phyloP scores from a whole-genome alignment of 2,329 filamentous ascomycete species.

The Penicillium sp. region DNA sequence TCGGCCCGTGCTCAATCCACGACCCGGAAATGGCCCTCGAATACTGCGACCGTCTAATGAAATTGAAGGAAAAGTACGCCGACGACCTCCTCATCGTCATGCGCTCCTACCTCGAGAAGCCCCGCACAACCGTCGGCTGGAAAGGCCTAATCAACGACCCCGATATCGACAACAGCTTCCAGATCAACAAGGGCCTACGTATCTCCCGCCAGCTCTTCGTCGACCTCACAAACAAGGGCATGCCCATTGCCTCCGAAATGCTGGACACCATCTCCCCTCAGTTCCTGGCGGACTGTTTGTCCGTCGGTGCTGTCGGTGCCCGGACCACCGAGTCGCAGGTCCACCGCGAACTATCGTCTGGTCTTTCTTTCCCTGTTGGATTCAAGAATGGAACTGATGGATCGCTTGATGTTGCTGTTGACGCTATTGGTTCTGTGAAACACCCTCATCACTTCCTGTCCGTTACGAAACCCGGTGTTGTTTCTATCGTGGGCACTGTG shows the following conservation, averaged over 20 bases:
- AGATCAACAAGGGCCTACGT: constrained; percentile 96
- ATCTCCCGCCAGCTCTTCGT: constrained; percentile 86
- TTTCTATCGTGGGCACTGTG: constrained; percentile 87
- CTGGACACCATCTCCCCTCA: constrained; percentile 96
- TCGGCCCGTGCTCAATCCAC: constrained; percentile 96
- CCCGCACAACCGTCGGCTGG: constrained; percentile 95
- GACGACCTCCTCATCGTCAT: constrained; percentile 92
- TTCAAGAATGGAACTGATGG: constrained; percentile 99
- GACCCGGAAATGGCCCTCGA: constrained; percentile 85
- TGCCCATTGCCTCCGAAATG: constrained; percentile 97
- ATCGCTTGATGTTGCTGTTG: constrained; percentile 80
- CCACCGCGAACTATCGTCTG: constrained; percentile 89
- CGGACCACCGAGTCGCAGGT: constrained; percentile 94
- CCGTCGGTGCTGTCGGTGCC: constrained; percentile 90
- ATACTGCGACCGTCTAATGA: constrained; percentile 81
- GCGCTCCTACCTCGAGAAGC: constrained; percentile 98
- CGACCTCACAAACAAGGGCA: constrained; percentile 83
- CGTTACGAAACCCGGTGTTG: constrained; percentile 92
- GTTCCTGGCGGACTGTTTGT: constrained; percentile 88
- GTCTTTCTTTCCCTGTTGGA: constrained; percentile 92
- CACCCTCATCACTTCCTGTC: constrained; percentile 96
- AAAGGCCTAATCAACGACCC: constrained; percentile 99
- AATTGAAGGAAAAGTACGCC: constrained; percentile 81
- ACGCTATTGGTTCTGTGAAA: constrained; percentile 87
- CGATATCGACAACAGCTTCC: constrained; percentile 96